These are phyloP conservation scores for Cardamine occulta DNA, from an alignment of 345 rosid species.

Conservation along the genomic window DNA sequence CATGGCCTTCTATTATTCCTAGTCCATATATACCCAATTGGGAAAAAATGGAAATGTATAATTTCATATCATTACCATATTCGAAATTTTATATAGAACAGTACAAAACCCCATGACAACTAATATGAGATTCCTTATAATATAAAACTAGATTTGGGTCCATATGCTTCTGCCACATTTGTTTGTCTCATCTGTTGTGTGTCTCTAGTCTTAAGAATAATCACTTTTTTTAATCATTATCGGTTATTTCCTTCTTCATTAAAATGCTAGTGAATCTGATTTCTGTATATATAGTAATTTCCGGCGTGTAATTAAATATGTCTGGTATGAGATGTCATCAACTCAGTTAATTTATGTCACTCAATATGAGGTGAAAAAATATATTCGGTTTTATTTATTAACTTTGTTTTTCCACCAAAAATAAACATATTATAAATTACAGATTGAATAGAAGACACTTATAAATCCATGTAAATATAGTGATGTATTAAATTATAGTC, in stretches of 20 bases:
- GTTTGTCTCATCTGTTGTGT: conserved; percentile 34
- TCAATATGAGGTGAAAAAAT: too few relatives aligned
- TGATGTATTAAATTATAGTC: neutral
- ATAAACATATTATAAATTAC: neutral
- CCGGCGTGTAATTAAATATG: conserved; percentile 18
- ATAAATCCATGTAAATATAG: neutral
- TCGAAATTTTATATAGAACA: conserved; percentile 15
- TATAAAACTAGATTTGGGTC: conserved; percentile 45
- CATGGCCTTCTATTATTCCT: conserved; percentile 42
- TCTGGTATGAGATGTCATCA: conserved; percentile 31
- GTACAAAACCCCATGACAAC: conserved; percentile 34
- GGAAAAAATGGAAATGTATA: conserved; percentile 57
- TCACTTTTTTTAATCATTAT: conserved; percentile 42
- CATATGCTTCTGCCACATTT: conserved; percentile 64
- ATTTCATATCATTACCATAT: conserved; percentile 28
- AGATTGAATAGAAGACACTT: neutral
- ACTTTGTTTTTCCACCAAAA: neutral
- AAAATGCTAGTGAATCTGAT: conserved; percentile 20
- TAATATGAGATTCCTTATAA: conserved; percentile 30
- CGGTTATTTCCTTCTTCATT: conserved; percentile 25
- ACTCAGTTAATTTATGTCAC: too few relatives aligned
- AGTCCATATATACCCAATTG: conserved; percentile 67
- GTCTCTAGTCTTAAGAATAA: conserved; percentile 41
- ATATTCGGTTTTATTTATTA: conserved; percentile 14
- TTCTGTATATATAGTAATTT: neutral